Conservation (phyloP, 176 grass and related monocot genomes). For the Eleusine indica region DNA sequence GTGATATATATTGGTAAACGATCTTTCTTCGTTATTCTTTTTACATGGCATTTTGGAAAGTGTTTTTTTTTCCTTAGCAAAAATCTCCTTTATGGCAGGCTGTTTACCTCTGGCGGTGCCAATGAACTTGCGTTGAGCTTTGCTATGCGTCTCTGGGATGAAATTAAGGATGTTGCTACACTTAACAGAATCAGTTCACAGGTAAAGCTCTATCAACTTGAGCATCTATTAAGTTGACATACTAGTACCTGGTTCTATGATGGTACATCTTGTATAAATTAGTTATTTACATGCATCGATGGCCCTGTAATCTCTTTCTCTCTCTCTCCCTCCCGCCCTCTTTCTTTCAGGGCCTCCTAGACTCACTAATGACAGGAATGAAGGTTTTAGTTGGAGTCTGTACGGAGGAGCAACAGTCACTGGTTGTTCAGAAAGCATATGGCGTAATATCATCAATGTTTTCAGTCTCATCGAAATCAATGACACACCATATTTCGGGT, state of each 20-base stretch:
- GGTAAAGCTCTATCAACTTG: conserved; percentile 39
- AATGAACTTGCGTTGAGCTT: conserved; percentile 69
- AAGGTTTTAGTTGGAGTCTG: conserved; percentile 74
- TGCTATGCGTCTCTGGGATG: conserved; percentile 65
- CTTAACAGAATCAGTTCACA: conserved; percentile 55
- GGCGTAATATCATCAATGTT: conserved; percentile 47
- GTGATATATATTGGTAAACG: conserved; percentile 21
- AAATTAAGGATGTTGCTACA: conserved; percentile 50
- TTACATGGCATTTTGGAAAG: neutral
- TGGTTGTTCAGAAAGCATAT: conserved; percentile 85
- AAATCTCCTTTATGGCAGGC: conserved; percentile 50
- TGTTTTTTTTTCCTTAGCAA: conserved; percentile 26
- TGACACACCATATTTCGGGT: conserved; percentile 34
- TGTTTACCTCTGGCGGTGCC: conserved; percentile 48
- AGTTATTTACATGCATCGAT: conserved; percentile 15
- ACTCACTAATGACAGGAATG: conserved; percentile 74
- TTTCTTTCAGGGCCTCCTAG: conserved; percentile 70
- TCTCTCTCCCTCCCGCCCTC: neutral
- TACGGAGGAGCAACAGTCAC: conserved; percentile 66
- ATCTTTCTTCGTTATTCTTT: neutral
- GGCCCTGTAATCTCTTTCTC: neutral
- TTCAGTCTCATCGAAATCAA: conserved; percentile 49
- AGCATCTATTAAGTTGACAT: conserved; percentile 22
- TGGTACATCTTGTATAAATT: conserved; percentile 27
- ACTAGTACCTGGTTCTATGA: neutral